phyloP scores from a whole-genome alignment of 2,329 filamentous ascomycete genomes.

The Fusarium sp. region DNA sequence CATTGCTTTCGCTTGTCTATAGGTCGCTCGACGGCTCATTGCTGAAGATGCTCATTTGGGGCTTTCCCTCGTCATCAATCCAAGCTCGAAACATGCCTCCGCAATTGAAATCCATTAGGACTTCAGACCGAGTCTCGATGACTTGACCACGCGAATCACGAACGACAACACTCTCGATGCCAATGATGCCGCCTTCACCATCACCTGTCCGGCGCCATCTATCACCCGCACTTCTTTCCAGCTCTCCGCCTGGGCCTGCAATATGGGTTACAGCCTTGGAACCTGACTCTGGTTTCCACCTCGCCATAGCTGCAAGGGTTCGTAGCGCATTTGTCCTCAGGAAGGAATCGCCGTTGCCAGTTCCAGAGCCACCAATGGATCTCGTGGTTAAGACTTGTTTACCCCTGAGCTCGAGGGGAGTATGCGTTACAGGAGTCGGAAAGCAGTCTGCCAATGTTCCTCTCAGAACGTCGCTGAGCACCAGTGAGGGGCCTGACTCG shows the following conservation, averaged over 20 bases:
- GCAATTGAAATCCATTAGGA: constrained; percentile 84
- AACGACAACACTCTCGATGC: constrained; percentile 69
- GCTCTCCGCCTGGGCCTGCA: constrained; percentile 74
- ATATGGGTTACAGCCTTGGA: constrained; percentile 69
- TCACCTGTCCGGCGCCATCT: constrained; percentile 79
- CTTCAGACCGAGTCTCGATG: constrained; percentile 54
- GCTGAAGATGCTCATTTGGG: constrained; percentile 58
- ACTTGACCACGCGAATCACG: constrained; percentile 53
- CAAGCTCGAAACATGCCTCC: constrained; percentile 88
- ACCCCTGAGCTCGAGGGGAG: constrained; percentile 37
- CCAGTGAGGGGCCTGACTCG: constrained; percentile 11
- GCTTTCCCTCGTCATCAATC: constrained; percentile 67
- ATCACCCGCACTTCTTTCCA: constrained; percentile 76
- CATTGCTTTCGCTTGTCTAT: constrained; percentile 1
- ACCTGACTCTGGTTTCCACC: constrained; percentile 64
- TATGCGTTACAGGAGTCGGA: constrained; percentile 56
- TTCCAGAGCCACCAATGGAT: constrained; percentile 74
- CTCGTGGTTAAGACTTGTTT: constrained; percentile 33
- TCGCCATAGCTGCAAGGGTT: constrained; percentile 76
- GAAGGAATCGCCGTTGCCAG: constrained; percentile 90
- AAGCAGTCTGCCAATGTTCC: constrained; percentile 67
- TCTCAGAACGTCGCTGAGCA: constrained; percentile 51
- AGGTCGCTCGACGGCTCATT: constrained; percentile 40
- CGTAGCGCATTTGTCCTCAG: constrained; percentile 74
- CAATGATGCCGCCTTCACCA: constrained; percentile 86